Evolutionary conservation across 2,329 filamentous ascomycete genomes (phyloP), one percentile per base, ranked within the genome.

Genomic region (Lanzia echinophila): DNA sequence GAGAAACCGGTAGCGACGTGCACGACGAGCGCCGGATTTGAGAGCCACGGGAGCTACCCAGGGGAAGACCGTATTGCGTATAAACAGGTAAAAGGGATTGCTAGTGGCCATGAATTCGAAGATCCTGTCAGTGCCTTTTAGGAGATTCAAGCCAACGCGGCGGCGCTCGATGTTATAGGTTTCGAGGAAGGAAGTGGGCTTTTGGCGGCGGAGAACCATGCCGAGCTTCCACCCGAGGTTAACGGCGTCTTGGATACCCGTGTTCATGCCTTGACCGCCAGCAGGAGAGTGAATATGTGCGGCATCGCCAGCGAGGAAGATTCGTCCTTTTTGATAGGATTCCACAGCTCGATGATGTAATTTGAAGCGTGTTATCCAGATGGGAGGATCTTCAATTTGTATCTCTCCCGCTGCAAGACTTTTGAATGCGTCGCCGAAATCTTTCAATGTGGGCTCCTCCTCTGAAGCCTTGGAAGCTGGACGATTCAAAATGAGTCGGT

Each of bases 151-250:
- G 0, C 76, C 77, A 36, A 79, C 73, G 2, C 74, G 47, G 15
- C 70, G 69, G 6, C 78, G 72, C 61, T 80, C 77, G 2, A 61
- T 58, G 49, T 75, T 69, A 60, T 79, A 80, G 12, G 70, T 74
- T 47, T 75, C 68, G 0, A 82, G 68, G 1, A 81, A 66, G 0
- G 66, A 59, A 10, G 72, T 63, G 11, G 65, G 65, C 1, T 69
- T 58, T 33, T 61, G 48, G 2, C 50, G 50, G 15, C 79, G 0
- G 71, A 55, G 24, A 28, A 55, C 53, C 39, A 33, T 44, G 17
- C 47, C 68, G 1, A 71, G 58, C 48, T 70, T 70, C 69, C 69
- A 71, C 3, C 62, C 69, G 0, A 71, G 52, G 47, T 70, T 67
- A 28, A 68, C 58, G 13, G 67, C 63, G 50, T 71, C 69, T 3